These are phyloP conservation scores for Russula foetens DNA, from an alignment of 768 basidiomycete species.

Conservation along the genomic window DNA sequence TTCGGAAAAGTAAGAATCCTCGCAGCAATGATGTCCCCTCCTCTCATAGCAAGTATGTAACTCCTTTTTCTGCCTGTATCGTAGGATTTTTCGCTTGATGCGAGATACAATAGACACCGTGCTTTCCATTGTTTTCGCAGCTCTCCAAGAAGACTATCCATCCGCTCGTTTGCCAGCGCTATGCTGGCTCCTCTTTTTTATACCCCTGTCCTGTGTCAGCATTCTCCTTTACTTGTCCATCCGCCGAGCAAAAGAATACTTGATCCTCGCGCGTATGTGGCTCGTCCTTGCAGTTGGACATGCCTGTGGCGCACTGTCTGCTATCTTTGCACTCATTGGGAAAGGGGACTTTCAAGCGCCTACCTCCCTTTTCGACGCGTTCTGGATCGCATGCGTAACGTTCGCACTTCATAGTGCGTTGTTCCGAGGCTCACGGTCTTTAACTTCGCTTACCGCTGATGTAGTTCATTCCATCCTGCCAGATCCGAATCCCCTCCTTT, in stretches of 20 bases:
- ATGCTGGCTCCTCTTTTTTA: slow-evolving; percentile 15
- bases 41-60: slow-evolving; percentile 5
- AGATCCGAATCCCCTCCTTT: slow-evolving; percentile 1
- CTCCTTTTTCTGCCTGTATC: background rate
- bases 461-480: slow-evolving; percentile 12
- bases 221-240: slow-evolving; percentile 10
- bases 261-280: slow-evolving; percentile 15
- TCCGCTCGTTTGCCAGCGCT: slow-evolving; percentile 9
- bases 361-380: slow-evolving; percentile 14
- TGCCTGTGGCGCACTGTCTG: slow-evolving; percentile 9
- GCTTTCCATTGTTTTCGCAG: slow-evolving; percentile 8
- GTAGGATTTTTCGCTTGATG: background rate
- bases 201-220: slow-evolving; percentile 14
- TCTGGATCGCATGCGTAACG: slow-evolving; percentile 11
- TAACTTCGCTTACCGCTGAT: slow-evolving; percentile 1
- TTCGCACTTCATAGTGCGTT: slow-evolving; percentile 14
- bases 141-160: slow-evolving; percentile 13
- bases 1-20: slow-evolving; percentile 1
- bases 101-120: background rate
- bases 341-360: slow-evolving; percentile 16
- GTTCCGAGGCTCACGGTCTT: background rate
- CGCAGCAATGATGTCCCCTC: slow-evolving; percentile 6
- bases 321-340: slow-evolving; percentile 4
- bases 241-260: slow-evolving; percentile 1
- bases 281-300: slow-evolving; percentile 12